A percentile compares a stretch with the other conserved stretches of the same genome.
Conservation (phyloP, 805 yeast genomes). For the Ogataea paradorogensis region DNA sequence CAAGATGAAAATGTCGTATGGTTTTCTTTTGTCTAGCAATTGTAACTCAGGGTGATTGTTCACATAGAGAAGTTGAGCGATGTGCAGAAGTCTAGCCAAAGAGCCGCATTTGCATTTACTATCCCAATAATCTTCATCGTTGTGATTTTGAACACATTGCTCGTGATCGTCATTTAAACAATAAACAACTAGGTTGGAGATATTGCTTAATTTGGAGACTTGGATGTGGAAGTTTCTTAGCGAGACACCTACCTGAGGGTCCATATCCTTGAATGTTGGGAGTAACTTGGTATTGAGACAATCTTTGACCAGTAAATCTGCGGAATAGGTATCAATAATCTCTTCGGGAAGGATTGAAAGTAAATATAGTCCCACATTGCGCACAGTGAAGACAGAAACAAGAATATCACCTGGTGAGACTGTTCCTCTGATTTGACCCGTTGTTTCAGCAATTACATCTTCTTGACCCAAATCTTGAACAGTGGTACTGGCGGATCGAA, state of each 20-base stretch:
- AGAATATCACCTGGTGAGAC: conserved; percentile 54
- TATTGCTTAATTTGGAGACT: conserved; percentile 69
- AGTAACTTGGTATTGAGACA: conserved; percentile 41
- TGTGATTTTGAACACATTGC: conserved; percentile 13
- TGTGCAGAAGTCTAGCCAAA: conserved; percentile 39
- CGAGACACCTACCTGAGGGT: conserved; percentile 70
- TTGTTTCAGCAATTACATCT: conserved; percentile 34
- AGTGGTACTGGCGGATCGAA: conserved; percentile 30
- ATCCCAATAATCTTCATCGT: conserved; percentile 14
- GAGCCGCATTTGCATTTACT: conserved; percentile 37
- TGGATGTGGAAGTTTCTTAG: conserved; percentile 85
- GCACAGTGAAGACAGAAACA: conserved; percentile 37
- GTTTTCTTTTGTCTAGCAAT: conserved; percentile 10
- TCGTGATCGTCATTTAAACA: conserved; percentile 47
- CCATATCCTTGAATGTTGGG: conserved; percentile 57
- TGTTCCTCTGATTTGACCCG: conserved; percentile 53
- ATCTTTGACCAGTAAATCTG: conserved; percentile 39
- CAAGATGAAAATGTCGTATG: conserved; percentile 31
- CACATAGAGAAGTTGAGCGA: conserved; percentile 40
- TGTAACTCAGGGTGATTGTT: conserved; percentile 26
- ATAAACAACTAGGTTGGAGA: conserved; percentile 78
- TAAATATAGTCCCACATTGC: conserved; percentile 28
- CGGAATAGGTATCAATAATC: conserved; percentile 20
- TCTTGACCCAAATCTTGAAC: conserved; percentile 31
- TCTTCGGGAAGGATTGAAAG: conserved; percentile 26